phyloP scores from a whole-genome alignment of 2,329 filamentous ascomycete genomes.

The Xylaria sp. region DNA sequence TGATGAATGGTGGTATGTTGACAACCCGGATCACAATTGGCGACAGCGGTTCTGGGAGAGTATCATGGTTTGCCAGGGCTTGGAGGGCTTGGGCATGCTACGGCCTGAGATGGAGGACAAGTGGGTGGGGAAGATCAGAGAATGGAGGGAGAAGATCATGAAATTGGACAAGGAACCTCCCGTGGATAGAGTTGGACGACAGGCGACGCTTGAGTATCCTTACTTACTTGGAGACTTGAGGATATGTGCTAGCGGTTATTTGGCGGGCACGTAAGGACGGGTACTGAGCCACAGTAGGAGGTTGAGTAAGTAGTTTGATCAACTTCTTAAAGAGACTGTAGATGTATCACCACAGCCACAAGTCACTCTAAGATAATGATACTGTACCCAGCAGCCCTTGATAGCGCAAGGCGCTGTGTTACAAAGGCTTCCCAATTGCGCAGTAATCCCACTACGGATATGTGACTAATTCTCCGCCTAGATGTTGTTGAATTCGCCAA shows the following conservation, averaged over 20 bases:
- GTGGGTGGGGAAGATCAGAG: conserved; percentile 21
- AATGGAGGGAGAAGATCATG: conserved; percentile 25
- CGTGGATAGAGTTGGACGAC: neutral
- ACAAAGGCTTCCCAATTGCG: no score
- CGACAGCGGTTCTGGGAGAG: conserved; percentile 20
- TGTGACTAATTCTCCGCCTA: no score
- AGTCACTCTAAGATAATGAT: no score
- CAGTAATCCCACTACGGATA: no score
- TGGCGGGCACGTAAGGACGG: neutral
- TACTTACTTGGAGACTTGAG: conserved; percentile 25
- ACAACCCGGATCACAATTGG: neutral
- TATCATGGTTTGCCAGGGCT: conserved; percentile 29
- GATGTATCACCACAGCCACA: no score
- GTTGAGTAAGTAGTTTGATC: no score
- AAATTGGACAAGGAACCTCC: conserved; percentile 16
- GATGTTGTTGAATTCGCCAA: no score
- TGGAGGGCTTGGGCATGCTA: conserved; percentile 27
- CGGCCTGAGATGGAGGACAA: neutral
- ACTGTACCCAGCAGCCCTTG: no score
- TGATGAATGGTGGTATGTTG: neutral
- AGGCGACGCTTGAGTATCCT: conserved; percentile 26
- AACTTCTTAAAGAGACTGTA: no score
- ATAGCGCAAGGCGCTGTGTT: no score
- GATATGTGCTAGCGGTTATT: neutral
- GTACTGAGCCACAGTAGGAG: no score